Evolutionary conservation across 2,329 filamentous ascomycete genomes (phyloP).

Genomic region (Claviceps sorghi): DNA sequence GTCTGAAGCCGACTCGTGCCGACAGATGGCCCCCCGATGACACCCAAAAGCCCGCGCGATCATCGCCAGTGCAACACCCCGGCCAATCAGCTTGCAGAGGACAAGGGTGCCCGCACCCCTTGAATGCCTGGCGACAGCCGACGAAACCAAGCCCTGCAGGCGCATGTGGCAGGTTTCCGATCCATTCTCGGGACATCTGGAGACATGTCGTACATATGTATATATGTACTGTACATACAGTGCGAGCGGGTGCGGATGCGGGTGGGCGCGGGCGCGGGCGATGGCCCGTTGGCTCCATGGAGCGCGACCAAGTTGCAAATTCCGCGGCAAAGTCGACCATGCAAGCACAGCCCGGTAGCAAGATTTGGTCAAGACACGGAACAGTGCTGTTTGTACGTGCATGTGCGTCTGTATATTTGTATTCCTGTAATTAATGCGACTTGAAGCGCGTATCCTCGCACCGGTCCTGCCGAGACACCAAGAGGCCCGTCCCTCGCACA

Average conservation of each 20-base stretch:
- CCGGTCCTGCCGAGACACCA: no score
- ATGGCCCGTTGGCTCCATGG: no score
- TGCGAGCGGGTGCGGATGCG: neutral
- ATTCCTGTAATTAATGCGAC: no score
- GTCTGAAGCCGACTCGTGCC: neutral
- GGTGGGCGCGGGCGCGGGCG: no score
- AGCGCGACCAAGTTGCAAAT: no score
- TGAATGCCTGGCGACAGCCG: neutral
- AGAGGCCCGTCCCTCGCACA: no score
- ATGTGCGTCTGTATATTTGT: no score
- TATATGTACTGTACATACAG: neutral
- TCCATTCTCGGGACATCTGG: slow-evolving; percentile 15
- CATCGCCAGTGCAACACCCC: neutral
- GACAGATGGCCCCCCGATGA: neutral
- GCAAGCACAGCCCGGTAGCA: no score
- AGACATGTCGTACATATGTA: slow-evolving; percentile 9
- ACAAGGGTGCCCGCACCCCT: neutral
- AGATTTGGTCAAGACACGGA: no score
- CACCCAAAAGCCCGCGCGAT: neutral
- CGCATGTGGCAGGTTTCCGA: slow-evolving; percentile 14
- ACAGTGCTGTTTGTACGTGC: no score
- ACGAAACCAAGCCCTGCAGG: neutral
- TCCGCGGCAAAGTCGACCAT: no score
- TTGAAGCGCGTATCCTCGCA: no score
- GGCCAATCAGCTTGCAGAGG: neutral